Evolutionary conservation across 306 rosid genomes (phyloP).

Genomic region (Prunus mume): DNA sequence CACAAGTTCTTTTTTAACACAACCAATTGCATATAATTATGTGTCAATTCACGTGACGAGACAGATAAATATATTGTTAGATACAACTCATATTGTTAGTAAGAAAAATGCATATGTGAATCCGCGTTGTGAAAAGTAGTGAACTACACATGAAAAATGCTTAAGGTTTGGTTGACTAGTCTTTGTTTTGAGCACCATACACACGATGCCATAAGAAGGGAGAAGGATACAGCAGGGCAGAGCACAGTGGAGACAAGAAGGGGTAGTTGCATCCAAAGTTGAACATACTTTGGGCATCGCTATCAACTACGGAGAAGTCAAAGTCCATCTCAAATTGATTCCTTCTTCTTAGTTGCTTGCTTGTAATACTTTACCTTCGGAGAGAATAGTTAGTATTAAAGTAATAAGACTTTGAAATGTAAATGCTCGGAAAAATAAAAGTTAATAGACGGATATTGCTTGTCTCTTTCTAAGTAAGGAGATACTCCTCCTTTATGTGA

Average conservation of each 20-base stretch:
- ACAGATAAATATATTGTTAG: neutral
- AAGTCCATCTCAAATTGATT: neutral
- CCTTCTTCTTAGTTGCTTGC: neutral
- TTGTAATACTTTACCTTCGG: too few species aligned
- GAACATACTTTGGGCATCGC: neutral
- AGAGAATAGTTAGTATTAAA: neutral
- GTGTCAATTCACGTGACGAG: too few species aligned
- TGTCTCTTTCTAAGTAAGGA: fast-evolving
- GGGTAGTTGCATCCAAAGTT: neutral
- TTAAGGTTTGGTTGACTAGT: neutral
- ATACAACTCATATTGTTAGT: neutral
- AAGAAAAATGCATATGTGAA: neutral
- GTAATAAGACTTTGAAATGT: neutral
- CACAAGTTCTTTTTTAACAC: too few species aligned
- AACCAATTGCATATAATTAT: too few species aligned
- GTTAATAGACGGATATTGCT: too few species aligned
- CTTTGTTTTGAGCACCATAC: neutral
- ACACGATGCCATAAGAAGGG: neutral
- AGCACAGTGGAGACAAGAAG: neutral
- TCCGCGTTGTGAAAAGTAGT: neutral
- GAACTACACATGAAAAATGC: neutral
- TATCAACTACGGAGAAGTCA: neutral
- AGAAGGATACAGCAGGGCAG: neutral
- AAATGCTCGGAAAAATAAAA: neutral
- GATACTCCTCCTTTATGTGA: too few species aligned